These are phyloP conservation scores for Pseudozyma hubeiensis DNA, from an alignment of 1,284 basidiomycete species.

Conservation along the genomic window DNA sequence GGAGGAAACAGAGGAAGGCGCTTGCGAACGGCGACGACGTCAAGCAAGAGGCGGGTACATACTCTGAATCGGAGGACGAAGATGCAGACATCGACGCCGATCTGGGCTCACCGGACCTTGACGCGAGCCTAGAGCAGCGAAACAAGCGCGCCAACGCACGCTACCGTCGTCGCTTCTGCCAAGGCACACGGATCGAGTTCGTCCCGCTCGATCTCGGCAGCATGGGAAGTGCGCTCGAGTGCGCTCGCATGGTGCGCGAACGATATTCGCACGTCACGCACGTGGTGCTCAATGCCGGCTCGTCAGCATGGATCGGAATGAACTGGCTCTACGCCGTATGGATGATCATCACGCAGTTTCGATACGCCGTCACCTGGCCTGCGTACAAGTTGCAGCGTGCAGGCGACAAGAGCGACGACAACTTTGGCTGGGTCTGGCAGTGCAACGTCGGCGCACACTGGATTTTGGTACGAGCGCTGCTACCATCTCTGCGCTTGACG, in stretches of 20 bases:
- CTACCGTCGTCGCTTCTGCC: constrained; percentile 61
- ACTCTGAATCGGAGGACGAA: constrained; percentile 14
- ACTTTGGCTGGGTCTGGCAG: constrained; percentile 69
- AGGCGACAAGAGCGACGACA: constrained; percentile 65
- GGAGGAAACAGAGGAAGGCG: constrained; percentile 47
- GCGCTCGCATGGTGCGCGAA: constrained; percentile 54
- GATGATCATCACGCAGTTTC: constrained; percentile 62
- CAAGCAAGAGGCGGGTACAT: constrained; percentile 6
- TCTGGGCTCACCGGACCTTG: constrained; percentile 31
- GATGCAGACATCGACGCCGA: background rate
- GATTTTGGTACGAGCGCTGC: constrained; percentile 61
- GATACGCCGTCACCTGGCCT: constrained; percentile 66
- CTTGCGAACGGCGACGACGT: constrained; percentile 34
- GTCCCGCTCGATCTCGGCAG: constrained; percentile 66
- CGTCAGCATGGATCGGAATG: constrained; percentile 64
- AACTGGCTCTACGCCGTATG: constrained; percentile 63
- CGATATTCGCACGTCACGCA: constrained; percentile 67
- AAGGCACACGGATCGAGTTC: constrained; percentile 64
- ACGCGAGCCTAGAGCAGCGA: constrained; percentile 44
- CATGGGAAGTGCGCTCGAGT: constrained; percentile 63
- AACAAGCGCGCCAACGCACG: constrained; percentile 54
- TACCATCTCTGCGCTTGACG: constrained; percentile 54
- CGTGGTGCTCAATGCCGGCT: constrained; percentile 67
- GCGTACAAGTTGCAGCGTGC: constrained; percentile 64
- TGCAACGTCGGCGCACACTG: constrained; percentile 67